A percentile compares a stretch with the other conserved stretches of the same genome.
Conservation (phyloP, 306 rosid species). For the Cicer chorassanicum region DNA sequence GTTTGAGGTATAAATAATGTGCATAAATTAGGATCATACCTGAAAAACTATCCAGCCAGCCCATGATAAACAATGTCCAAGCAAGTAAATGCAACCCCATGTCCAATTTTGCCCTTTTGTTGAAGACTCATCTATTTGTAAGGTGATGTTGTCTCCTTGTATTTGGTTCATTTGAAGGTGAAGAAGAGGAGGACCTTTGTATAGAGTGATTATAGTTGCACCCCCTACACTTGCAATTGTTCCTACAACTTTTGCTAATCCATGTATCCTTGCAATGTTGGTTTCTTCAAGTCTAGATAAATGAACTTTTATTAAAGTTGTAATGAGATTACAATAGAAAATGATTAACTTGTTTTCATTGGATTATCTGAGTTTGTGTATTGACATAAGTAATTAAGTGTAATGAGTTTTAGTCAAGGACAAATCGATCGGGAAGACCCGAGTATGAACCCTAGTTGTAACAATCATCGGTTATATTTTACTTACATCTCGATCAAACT, state of each 20-base stretch:
- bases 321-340: conserved; percentile 24
- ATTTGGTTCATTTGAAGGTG: conserved; percentile 46
- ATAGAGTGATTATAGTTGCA: conserved; percentile 70
- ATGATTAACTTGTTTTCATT: not conserved
- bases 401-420: no score
- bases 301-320: not conserved
- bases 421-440: no score
- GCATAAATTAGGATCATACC: conserved; percentile 44
- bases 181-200: conserved; percentile 80
- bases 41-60: conserved; percentile 84
- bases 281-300: conserved; percentile 59
- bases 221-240: conserved; percentile 77
- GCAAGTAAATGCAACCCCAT: conserved; percentile 69
- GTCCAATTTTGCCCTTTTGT: conserved; percentile 61
- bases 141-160: conserved; percentile 41
- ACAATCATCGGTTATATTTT: no score
- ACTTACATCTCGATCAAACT: no score
- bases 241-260: conserved; percentile 73
- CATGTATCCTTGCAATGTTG: conserved; percentile 63
- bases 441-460: no score
- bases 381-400: no score
- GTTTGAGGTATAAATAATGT: not conserved
- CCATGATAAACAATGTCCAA: conserved; percentile 78
- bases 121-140: conserved; percentile 46
- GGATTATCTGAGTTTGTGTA: no score